Evolutionary conservation across 352 stramenopile genomes (phyloP), one percentile per base, ranked within the genome.

Genomic region (Globisporangium canariense): DNA sequence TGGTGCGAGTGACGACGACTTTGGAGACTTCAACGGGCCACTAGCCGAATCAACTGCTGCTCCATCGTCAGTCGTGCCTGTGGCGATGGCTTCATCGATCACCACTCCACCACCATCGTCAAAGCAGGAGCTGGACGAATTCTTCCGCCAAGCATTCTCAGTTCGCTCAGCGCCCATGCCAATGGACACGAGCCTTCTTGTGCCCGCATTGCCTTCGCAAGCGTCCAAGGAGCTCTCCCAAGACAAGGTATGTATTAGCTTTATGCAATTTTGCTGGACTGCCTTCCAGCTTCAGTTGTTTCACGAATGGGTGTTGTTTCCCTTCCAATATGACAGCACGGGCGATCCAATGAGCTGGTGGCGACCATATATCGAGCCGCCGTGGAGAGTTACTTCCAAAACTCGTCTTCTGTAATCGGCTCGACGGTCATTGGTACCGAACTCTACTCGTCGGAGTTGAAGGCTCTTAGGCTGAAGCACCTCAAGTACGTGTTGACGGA

Each of bases 401-500:
- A 56, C 43, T 40, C 49, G 20, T 38, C 65, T 6, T 34, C 46
- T 40, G 61, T 18, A 14, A 40, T 46, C 1, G 59, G 36, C 18
- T 41, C 54, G 7, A 25, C 22, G n/a, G n/a, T 34, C 11, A 34
- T 49, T 20, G 55, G 62, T 16, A 30, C 59, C 11, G 60, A 68
- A 16, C 34, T 64, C 11, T 46, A 46, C 41, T 20, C 9, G n/a
- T 47, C 38, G n/a, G 56, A 68, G 20, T 50, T 60, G 7, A 64
- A 73, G 20, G 62, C 69, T 10, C 43, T 73, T 14, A 60, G 59
- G 2, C 64, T 83, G 0, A 86, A 88, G 60, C 87, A 91, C 69
- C 69, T 90, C 40, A 91, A 90, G 54, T 91, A 89, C 64, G 83
- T 89, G 18, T 34, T 93, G 49, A 84, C 75, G 0, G 82, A 90